Conservation (phyloP, 257 asterid genomes). For the Solanum pinnatisectum region DNA sequence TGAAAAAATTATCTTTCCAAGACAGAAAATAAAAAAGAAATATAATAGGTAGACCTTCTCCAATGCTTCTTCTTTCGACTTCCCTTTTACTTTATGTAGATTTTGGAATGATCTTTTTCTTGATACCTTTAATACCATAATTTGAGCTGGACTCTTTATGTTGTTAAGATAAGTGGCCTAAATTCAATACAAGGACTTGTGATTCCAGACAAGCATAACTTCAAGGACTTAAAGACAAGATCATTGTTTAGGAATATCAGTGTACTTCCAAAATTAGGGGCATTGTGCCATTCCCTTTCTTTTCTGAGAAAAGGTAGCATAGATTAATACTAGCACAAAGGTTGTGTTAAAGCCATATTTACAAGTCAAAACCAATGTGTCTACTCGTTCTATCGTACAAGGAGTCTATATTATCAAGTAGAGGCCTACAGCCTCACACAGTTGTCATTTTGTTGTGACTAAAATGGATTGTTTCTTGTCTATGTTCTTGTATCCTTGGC, state of each 20-base stretch:
- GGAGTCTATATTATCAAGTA: background rate
- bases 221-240: background rate
- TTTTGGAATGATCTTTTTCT: background rate
- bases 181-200: background rate
- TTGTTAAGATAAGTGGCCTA: background rate
- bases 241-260: background rate
- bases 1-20: background rate
- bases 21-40: background rate
- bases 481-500: background rate
- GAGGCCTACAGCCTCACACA: background rate
- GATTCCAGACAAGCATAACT: background rate
- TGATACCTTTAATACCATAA: background rate
- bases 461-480: background rate
- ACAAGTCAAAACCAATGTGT: background rate
- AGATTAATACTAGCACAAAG: background rate
- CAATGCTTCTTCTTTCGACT: background rate
- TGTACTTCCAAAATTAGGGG: background rate
- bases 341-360: background rate
- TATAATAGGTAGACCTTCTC: background rate
- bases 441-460: background rate
- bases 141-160: background rate
- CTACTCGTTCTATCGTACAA: background rate
- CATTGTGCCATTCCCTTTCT: background rate
- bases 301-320: background rate
- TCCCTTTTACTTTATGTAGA: background rate